Percentiles rank a stretch among this genome's conserved stretches.
Conservation (phyloP, 148 eudicot species). For the Mesembryanthemum crystallinum region DNA sequence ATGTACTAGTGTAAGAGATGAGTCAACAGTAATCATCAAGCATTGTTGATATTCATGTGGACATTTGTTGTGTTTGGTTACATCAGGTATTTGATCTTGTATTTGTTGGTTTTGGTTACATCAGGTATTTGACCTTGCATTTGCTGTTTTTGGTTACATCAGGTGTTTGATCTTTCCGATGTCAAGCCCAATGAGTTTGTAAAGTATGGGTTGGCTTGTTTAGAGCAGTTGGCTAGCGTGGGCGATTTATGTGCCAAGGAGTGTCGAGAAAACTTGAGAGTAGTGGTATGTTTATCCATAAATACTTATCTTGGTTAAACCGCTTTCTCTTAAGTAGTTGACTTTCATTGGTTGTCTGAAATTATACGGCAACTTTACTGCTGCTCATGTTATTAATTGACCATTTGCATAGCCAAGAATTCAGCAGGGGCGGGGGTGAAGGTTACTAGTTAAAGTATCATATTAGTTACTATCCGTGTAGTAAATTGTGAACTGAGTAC, state of each 20-base stretch:
- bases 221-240: constrained; percentile 72
- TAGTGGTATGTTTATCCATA: constrained; percentile 61
- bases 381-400: constrained; percentile 5
- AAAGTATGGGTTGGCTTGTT: constrained; percentile 75
- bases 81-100: no score
- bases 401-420: not conserved
- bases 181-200: constrained; percentile 85
- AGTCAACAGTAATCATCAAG: not conserved
- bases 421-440: not conserved
- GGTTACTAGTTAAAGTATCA: not conserved
- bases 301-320: not conserved
- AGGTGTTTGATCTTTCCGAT: constrained; percentile 74
- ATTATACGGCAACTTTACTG: not conserved
- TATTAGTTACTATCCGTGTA: not conserved
- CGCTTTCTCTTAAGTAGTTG: not conserved
- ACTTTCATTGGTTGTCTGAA: not conserved
- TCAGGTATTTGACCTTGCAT: no score
- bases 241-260: constrained; percentile 77
- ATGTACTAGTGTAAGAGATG: not conserved
- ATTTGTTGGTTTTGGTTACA: no score
- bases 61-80: no score
- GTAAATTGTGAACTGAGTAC: not conserved
- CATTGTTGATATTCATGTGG: not conserved
- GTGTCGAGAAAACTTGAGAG: constrained; percentile 71
- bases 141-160: constrained; percentile 23